A percentile compares a stretch with the other conserved stretches of the same genome.
Conservation (phyloP, 139 green algal species). For the Gonium pectorale region DNA sequence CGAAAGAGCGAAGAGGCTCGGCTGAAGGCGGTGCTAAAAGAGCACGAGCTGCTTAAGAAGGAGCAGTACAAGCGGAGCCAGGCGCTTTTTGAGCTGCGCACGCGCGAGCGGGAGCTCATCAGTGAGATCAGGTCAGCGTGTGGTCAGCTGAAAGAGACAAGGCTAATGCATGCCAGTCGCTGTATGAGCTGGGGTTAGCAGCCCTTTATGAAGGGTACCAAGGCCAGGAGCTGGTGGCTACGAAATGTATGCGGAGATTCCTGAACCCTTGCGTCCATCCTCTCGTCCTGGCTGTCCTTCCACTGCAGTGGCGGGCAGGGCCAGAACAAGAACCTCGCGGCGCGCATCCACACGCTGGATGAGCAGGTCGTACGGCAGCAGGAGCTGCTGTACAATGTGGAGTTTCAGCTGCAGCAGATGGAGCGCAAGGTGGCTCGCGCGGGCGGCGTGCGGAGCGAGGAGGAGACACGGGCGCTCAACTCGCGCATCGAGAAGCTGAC, state of each 20-base stretch:
- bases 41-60: slow-evolving; percentile 68
- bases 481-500: slow-evolving; percentile 75
- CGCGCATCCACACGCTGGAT: slow-evolving; percentile 69
- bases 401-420: slow-evolving; percentile 88
- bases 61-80: slow-evolving; percentile 72
- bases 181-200: no score
- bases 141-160: no score
- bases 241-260: no score
- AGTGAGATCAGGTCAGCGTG: slow-evolving; percentile 70
- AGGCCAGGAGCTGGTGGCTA: no score
- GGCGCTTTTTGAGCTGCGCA: slow-evolving; percentile 72
- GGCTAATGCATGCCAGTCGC: no score
- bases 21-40: slow-evolving; percentile 60
- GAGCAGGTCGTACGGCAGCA: slow-evolving; percentile 82
- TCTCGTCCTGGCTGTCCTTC: no score
- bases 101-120: slow-evolving; percentile 76
- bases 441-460: slow-evolving; percentile 77
- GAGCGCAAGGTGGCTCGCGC: slow-evolving; percentile 86
- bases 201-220: no score
- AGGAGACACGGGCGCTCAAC: slow-evolving; percentile 84
- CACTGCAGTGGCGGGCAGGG: slow-evolving; percentile 66
- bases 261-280: no score
- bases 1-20: slow-evolving; percentile 58
- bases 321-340: slow-evolving; percentile 83
- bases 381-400: slow-evolving; percentile 89